Percentiles rank a stretch among this genome's conserved stretches.
Conservation (phyloP, 1,284 basidiomycete genomes). For the Sphaerobolus stellatus region DNA sequence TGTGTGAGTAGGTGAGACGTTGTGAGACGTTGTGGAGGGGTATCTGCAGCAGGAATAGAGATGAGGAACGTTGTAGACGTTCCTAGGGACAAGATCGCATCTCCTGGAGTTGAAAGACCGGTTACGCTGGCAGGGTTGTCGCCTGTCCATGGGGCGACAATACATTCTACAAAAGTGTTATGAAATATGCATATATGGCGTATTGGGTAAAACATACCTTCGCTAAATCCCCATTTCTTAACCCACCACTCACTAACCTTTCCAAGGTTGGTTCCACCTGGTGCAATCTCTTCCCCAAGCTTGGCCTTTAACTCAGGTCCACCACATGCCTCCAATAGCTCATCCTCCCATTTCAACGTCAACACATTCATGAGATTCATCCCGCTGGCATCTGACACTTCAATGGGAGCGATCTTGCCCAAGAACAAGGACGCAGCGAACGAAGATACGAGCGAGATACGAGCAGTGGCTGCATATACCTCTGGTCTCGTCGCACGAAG, state of each 20-base stretch:
- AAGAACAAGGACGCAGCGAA: conserved; percentile 82
- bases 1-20: conserved; percentile 74
- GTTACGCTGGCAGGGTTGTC: conserved; percentile 91
- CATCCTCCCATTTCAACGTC: conserved; percentile 67
- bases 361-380: conserved; percentile 85
- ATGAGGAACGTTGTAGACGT: conserved; percentile 89
- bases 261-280: conserved; percentile 67
- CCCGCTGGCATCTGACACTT: conserved; percentile 83
- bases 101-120: conserved; percentile 75
- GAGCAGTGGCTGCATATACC: conserved; percentile 63
- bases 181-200: background rate
- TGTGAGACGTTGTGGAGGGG: conserved; percentile 66
- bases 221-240: conserved; percentile 71
- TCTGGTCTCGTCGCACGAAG: conserved; percentile 59
- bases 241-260: conserved; percentile 72
- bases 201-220: conserved; percentile 42
- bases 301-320: conserved; percentile 68
- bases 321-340: conserved; percentile 59
- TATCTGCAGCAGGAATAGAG: conserved; percentile 61
- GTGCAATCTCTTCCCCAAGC: conserved; percentile 78
- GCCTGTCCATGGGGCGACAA: conserved; percentile 84
- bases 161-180: conserved; percentile 53
- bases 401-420: conserved; percentile 65
- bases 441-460: conserved; percentile 81
- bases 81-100: conserved; percentile 87